phyloP scores from a whole-genome alignment of 768 basidiomycete genomes.

The Suillus bovinus region DNA sequence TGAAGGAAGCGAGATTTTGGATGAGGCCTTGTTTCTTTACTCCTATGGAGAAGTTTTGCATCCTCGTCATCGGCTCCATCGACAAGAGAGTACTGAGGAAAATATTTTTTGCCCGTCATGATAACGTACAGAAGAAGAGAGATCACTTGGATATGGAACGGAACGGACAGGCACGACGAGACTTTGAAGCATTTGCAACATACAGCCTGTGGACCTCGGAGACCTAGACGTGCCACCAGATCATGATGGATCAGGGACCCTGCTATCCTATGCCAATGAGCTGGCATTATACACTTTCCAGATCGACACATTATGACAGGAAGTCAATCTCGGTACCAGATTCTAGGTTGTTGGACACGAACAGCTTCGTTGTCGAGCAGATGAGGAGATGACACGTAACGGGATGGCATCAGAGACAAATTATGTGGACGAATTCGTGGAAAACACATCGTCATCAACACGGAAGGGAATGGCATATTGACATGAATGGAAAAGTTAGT shows the following conservation, averaged over 20 bases:
- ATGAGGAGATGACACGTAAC: too few species aligned
- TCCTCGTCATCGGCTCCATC: background rate
- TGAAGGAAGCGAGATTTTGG: background rate
- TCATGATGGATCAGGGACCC: background rate
- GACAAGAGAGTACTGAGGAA: background rate
- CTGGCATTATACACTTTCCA: background rate
- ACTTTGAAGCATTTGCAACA: background rate
- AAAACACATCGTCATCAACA: too few species aligned
- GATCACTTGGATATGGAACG: background rate
- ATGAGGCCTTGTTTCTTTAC: background rate
- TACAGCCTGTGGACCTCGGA: background rate
- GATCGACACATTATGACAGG: background rate
- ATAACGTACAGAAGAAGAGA: background rate
- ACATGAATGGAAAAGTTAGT: too few species aligned
- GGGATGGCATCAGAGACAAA: too few species aligned
- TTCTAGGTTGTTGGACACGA: background rate
- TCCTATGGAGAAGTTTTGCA: background rate
- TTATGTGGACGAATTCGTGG: too few species aligned
- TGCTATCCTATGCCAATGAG: background rate
- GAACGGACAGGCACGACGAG: background rate
- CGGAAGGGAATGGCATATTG: too few species aligned
- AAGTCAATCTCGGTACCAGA: background rate
- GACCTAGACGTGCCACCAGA: background rate
- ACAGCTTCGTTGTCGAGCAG: too few species aligned
- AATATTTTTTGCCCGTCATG: background rate